Evolutionary conservation across 345 rosid genomes (phyloP).

Genomic region (Linum tenue): DNA sequence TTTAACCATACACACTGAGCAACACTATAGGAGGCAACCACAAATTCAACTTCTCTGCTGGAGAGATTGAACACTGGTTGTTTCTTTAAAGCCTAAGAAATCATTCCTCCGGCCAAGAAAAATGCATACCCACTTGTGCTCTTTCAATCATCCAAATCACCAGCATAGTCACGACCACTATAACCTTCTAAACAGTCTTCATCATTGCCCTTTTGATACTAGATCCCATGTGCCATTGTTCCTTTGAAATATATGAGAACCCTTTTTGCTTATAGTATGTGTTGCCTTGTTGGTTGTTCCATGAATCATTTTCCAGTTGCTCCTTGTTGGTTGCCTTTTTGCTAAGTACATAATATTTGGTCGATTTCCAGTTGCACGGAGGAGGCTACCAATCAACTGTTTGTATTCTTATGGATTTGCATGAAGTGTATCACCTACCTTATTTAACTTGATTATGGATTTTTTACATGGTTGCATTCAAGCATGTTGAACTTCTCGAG

Average conservation of each 20-base stretch:
- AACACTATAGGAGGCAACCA: too few species aligned
- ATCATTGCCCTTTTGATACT: background rate
- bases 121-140: background rate
- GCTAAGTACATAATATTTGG: background rate
- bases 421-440: background rate
- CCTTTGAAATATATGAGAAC: too few species aligned
- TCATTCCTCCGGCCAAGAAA: background rate
- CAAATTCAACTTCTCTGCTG: too few species aligned
- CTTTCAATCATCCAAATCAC: background rate
- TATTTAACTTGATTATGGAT: background rate
- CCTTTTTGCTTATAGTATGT: too few species aligned
- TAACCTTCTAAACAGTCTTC: background rate
- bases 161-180: background rate
- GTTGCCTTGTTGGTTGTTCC: too few species aligned
- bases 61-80: too few species aligned
- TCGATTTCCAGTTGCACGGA: background rate
- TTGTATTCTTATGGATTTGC: background rate
- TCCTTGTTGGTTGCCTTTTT: background rate
- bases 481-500: background rate
- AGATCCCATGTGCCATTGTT: background rate
- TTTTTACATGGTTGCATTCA: background rate
- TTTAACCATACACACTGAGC: background rate
- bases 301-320: background rate
- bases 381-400: background rate
- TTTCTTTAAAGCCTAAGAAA: background rate